A percentile compares a stretch with the other conserved stretches of the same genome.
Evolutionary conservation across 495 filamentous ascomycete genomes (phyloP).

Genomic region (Talaromyces proteolyticus): DNA sequence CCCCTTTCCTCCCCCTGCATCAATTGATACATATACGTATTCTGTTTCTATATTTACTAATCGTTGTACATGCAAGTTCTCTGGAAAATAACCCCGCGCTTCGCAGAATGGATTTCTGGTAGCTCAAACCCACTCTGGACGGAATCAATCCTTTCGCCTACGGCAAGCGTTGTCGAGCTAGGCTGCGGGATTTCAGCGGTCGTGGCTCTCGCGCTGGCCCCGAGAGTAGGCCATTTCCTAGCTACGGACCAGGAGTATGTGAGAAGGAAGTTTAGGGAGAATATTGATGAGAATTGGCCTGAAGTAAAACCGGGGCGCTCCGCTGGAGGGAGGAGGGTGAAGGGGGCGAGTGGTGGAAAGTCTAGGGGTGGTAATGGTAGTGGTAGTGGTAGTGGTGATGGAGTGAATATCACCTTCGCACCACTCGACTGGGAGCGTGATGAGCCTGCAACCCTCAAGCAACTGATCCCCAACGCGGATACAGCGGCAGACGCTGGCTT

Average conservation of each 20-base stretch:
- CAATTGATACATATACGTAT: neutral
- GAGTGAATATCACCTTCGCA: conserved; percentile 32
- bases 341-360: neutral
- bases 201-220: conserved; percentile 58
- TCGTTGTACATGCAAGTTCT: conserved; percentile 52
- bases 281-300: conserved; percentile 64
- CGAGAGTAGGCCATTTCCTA: conserved; percentile 58
- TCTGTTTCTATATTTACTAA: too few relatives aligned
- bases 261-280: conserved; percentile 63
- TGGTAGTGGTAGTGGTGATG: neutral
- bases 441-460: conserved; percentile 22
- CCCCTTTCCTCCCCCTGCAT: neutral
- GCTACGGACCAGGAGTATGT: conserved; percentile 90
- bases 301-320: too few relatives aligned
- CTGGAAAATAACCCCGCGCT: conserved; percentile 87
- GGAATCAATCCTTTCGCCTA: conserved; percentile 42
- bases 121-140: conserved; percentile 60
- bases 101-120: conserved; percentile 71
- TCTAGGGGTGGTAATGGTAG: neutral
- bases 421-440: conserved; percentile 42
- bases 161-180: conserved; percentile 68
- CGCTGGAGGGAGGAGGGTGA: neutral
- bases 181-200: conserved; percentile 83
- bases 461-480: conserved; percentile 6
- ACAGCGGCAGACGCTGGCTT: conserved; percentile 26